phyloP scores from a whole-genome alignment of 331 rosid species.

The Malus hybrid region DNA sequence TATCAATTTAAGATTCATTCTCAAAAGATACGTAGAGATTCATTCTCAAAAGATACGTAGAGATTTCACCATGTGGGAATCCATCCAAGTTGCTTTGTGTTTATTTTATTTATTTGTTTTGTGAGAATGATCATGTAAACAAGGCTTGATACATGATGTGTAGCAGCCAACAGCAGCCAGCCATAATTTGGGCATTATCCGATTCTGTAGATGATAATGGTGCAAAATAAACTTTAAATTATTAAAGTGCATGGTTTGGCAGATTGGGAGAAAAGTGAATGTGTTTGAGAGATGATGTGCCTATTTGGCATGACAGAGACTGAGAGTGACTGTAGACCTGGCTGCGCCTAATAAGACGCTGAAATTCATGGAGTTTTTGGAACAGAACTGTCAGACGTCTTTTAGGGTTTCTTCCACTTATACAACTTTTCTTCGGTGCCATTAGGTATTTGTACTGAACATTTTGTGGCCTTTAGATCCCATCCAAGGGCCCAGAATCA shows the following conservation, averaged over 20 bases:
- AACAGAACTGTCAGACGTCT: background rate
- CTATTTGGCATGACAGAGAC: background rate
- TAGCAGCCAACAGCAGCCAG: background rate
- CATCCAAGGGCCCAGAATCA: too few relatives aligned
- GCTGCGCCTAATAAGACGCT: slow-evolving; percentile 10
- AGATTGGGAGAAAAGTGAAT: too few relatives aligned
- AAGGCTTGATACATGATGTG: too few relatives aligned
- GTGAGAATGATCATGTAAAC: background rate
- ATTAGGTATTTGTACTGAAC: too few relatives aligned
- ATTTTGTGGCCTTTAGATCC: too few relatives aligned
- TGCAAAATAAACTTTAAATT: too few relatives aligned
- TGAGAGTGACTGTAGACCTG: background rate
- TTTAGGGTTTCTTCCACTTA: background rate
- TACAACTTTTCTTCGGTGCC: background rate
- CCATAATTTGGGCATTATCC: too few relatives aligned
- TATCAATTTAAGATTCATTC: too few relatives aligned
- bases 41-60: background rate
- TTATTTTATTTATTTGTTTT: background rate
- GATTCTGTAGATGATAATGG: too few relatives aligned
- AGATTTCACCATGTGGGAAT: background rate
- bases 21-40: background rate
- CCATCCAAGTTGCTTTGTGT: background rate
- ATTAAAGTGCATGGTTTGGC: too few relatives aligned
- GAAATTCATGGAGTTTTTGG: background rate
- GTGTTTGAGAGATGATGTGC: too few relatives aligned